Evolutionary conservation across 2,329 filamentous ascomycete species (phyloP).

Genomic region (Aspergillus tubingensis): DNA sequence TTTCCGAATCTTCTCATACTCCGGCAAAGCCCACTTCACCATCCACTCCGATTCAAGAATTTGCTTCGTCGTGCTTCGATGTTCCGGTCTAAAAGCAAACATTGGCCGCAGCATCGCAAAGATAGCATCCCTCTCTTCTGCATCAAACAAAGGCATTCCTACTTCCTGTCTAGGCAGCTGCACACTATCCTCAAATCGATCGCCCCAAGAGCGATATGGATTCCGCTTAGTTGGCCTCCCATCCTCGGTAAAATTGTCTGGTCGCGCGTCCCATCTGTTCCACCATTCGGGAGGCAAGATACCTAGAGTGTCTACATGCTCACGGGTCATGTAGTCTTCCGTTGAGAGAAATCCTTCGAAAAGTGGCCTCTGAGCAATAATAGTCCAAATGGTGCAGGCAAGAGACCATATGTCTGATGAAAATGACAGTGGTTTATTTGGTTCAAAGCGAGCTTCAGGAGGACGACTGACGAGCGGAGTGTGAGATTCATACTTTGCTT

Average conservation of each 20-base stretch:
- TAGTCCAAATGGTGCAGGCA: slow-evolving; percentile 38
- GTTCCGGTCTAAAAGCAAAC: slow-evolving; percentile 14
- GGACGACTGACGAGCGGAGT: slow-evolving; percentile 13
- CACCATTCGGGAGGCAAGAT: slow-evolving; percentile 32
- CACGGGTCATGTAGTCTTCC: slow-evolving; percentile 31
- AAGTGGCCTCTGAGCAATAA: slow-evolving; percentile 35
- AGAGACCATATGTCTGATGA: slow-evolving; percentile 47
- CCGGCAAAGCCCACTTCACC: background rate
- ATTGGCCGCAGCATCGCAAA: slow-evolving; percentile 30
- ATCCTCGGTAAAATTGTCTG: slow-evolving; percentile 28
- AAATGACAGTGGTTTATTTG: slow-evolving; percentile 35
- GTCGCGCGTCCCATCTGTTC: slow-evolving; percentile 28
- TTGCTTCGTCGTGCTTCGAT: background rate
- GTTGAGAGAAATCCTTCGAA: slow-evolving; percentile 32
- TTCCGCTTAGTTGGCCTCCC: slow-evolving; percentile 23
- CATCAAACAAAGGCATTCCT: slow-evolving; percentile 25
- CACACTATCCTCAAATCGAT: slow-evolving; percentile 31
- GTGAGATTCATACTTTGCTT: no score
- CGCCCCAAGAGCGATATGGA: slow-evolving; percentile 23
- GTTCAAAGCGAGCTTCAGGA: slow-evolving; percentile 42
- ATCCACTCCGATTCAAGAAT: background rate
- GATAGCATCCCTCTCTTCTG: slow-evolving; percentile 27
- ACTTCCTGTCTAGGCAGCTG: slow-evolving; percentile 29
- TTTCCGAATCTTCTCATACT: no score
- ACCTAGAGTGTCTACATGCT: slow-evolving; percentile 38